Base-by-base conservation (phyloP, 768 basidiomycete genomes). In the Xanthoconium purpureum region DNA sequence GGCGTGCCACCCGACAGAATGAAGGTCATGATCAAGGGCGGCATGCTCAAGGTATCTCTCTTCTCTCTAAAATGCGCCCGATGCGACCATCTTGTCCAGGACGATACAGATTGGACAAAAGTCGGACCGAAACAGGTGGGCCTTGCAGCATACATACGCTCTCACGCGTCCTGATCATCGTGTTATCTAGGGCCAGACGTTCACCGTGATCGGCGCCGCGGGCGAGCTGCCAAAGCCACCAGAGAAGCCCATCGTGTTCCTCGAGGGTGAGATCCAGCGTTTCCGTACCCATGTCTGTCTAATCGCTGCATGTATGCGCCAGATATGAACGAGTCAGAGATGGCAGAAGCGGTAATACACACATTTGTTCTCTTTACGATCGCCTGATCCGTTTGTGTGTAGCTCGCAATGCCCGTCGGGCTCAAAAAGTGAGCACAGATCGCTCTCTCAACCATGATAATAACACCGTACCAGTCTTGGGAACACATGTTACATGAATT, bases 401-500 rank as follows among this genome's bases (percentile, higher is more conserved):
- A 91, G 90, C 81, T 94, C 36, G 79, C 84, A 11, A 79, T 87
- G 63, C 93, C 93, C 3, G 90, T 91, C 50, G 93, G 93, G 15
- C 74, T 96, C 49, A 78, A 75, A 66, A 96, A 96, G 84, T 87
- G 64, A 40, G 81, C 54, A 8, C 32, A 14, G 17, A 14, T 44
- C 18, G 1, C 14, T 8, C 33, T 15, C 24, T 50, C 29, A 30
- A 24, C 10, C 35, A 29, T 45, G 9, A 39, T 48, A 11, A 39
- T 48, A 54, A 61, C 47, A 5, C 39, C 39, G 24, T 15, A 15
- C 48, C 17, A 84, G 83, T 66, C 75, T 95, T 37, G 94, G 96
- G 36, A 98, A 98, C 68, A 98, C 95, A 0, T 98, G 96, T 66
- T 99, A 99, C 74, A 93, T 98, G 88, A 98, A 96, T 68, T 85